These are phyloP conservation scores for Tremellales sp. DNA, from an alignment of 1,284 basidiomycete species.

Conservation along the genomic window DNA sequence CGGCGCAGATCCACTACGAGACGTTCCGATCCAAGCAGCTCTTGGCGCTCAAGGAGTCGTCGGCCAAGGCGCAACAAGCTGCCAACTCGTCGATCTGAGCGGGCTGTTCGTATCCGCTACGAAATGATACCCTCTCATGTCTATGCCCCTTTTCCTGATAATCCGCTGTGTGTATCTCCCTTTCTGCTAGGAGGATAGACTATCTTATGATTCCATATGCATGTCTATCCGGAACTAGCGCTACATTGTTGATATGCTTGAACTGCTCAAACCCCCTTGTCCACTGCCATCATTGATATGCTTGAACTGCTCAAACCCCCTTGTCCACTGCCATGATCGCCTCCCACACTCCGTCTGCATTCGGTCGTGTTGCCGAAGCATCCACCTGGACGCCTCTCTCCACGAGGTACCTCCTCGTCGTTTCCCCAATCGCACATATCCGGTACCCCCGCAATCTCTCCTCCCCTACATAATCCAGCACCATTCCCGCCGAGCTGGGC, in stretches of 20 bases:
- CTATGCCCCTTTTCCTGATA: too few relatives aligned
- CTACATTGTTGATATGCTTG: not conserved
- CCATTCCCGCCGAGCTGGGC: constrained; percentile 35
- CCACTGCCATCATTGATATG: not conserved
- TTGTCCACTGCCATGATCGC: constrained; percentile 11
- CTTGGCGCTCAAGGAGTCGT: constrained; percentile 49
- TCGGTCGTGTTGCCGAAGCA: constrained; percentile 39
- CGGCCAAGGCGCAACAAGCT: constrained; percentile 43
- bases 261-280: not conserved
- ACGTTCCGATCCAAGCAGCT: constrained; percentile 96
- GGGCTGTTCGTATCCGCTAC: too few relatives aligned
- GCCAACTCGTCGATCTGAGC: too few relatives aligned
- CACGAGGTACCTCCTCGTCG: constrained; percentile 29
- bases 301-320: not conserved
- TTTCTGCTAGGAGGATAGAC: not conserved
- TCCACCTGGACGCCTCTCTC: constrained; percentile 21
- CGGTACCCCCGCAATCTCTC: constrained; percentile 7
- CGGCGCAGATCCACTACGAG: constrained; percentile 98
- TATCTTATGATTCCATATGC: not conserved
- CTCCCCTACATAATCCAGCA: constrained; percentile 11
- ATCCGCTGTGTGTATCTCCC: too few relatives aligned
- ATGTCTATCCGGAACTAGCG: not conserved
- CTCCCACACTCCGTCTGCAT: constrained; percentile 26
- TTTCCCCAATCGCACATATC: constrained; percentile 41
- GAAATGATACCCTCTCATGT: too few relatives aligned